Evolutionary conservation across 2,329 filamentous ascomycete genomes (phyloP).

Genomic region (Phyllosticta capitalensis): DNA sequence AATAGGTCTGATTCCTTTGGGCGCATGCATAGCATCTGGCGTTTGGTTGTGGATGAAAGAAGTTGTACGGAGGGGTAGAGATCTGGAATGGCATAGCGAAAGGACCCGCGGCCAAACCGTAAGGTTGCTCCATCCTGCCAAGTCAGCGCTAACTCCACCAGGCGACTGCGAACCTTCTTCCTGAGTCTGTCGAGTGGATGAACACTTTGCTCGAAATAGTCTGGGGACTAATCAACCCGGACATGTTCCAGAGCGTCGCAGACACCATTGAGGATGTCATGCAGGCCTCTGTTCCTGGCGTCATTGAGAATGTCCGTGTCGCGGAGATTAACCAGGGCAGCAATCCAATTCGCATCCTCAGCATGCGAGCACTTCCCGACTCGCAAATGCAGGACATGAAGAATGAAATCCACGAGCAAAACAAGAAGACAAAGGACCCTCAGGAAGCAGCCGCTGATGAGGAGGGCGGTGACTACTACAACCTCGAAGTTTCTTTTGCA

Average conservation of each 20-base stretch:
- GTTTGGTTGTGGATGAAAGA: constrained; percentile 89
- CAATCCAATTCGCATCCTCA: constrained; percentile 82
- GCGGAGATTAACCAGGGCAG: constrained; percentile 90
- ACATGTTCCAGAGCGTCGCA: constrained; percentile 87
- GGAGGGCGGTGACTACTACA: constrained; percentile 86
- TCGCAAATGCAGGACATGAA: constrained; percentile 73
- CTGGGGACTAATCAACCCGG: constrained; percentile 89
- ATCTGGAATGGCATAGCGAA: constrained; percentile 82
- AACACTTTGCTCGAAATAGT: constrained; percentile 76
- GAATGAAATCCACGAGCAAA: constrained; percentile 66
- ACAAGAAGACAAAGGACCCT: constrained; percentile 71
- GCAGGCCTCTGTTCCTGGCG: constrained; percentile 82
- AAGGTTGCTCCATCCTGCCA: constrained; percentile 16
- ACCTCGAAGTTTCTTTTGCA: constrained; percentile 79
- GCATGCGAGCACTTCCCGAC: constrained; percentile 76
- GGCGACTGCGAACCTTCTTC: constrained; percentile 79
- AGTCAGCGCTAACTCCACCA: constrained; percentile 19
- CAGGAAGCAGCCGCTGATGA: constrained; percentile 83
- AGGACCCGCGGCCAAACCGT: constrained; percentile 72
- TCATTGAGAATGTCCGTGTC: constrained; percentile 91
- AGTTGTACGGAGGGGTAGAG: constrained; percentile 68
- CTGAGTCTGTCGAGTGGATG: constrained; percentile 89
- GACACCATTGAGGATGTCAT: constrained; percentile 93
- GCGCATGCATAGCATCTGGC: constrained; percentile 60
- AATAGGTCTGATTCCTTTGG: constrained; percentile 66